phyloP scores from a whole-genome alignment of 2,329 filamentous ascomycete genomes.

The Colletotrichum somersetense region DNA sequence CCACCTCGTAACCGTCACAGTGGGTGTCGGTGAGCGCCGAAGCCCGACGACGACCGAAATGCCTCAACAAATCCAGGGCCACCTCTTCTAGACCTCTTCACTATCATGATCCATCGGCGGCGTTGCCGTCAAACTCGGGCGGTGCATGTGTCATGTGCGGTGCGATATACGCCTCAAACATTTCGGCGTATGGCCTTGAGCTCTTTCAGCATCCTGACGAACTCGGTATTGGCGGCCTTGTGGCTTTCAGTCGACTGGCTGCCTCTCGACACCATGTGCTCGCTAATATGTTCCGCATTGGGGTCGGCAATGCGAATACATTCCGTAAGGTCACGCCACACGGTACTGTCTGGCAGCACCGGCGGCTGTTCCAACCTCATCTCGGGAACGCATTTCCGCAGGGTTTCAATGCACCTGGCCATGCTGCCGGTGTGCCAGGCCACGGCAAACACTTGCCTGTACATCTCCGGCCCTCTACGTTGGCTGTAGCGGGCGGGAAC shows the following conservation, averaged over 20 bases:
- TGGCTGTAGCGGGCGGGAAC: conserved; percentile 63
- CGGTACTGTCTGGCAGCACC: conserved; percentile 57
- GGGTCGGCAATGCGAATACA: conserved; percentile 70
- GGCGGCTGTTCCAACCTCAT: conserved; percentile 68
- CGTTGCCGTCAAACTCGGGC: not conserved
- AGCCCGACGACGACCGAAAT: not conserved
- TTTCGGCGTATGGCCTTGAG: conserved; percentile 40
- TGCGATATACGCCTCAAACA: conserved; percentile 2
- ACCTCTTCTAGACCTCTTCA: no score
- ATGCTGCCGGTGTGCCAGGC: conserved; percentile 61
- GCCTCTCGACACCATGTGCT: conserved; percentile 32
- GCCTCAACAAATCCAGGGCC: not conserved
- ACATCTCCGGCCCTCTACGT: conserved; percentile 65
- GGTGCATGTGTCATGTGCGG: not conserved
- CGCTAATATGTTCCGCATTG: conserved; percentile 53
- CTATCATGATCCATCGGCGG: not conserved
- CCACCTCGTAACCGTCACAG: not conserved
- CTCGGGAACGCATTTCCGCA: conserved; percentile 68
- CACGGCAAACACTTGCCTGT: conserved; percentile 64
- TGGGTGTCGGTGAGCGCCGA: conserved; percentile 28
- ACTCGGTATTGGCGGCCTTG: conserved; percentile 46
- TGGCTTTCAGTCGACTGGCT: conserved; percentile 14
- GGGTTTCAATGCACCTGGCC: conserved; percentile 58
- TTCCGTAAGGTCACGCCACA: conserved; percentile 63
- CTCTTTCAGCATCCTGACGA: conserved; percentile 45